A percentile compares a stretch with the other conserved stretches of the same genome.
Evolutionary conservation across 2,329 filamentous ascomycete genomes (phyloP).

Genomic region (Trichoderma atroviride): DNA sequence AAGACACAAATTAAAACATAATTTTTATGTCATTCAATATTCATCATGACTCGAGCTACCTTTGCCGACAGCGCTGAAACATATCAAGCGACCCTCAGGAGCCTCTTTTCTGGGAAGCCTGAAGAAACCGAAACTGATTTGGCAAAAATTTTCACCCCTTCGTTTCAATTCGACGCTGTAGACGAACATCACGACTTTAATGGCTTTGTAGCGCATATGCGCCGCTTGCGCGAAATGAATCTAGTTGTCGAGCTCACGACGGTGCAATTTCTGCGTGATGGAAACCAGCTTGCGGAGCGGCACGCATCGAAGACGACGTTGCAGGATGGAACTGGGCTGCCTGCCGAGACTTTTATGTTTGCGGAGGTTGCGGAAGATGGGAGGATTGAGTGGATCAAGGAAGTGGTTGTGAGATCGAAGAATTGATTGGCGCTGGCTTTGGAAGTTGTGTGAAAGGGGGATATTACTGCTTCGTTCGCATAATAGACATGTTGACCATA

Average conservation of each 20-base stretch:
- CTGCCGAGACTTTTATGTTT: constrained; percentile 27
- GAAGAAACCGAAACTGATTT: constrained; percentile 25
- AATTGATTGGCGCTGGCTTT: neutral
- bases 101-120: constrained; percentile 25
- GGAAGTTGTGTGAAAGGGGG: neutral
- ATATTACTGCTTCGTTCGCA: neutral
- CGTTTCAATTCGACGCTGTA: constrained; percentile 11
- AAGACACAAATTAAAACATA: no score
- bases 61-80: constrained; percentile 25
- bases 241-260: constrained; percentile 23
- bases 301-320: constrained; percentile 17
- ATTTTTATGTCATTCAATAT: neutral
- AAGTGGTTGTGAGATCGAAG: constrained; percentile 10
- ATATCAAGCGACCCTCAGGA: constrained; percentile 24
- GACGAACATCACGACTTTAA: constrained; percentile 18
- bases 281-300: constrained; percentile 23
- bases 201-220: constrained; percentile 26
- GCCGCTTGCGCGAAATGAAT: constrained; percentile 23
- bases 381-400: constrained; percentile 22
- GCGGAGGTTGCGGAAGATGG: constrained; percentile 25
- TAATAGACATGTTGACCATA: neutral
- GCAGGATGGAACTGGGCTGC: constrained; percentile 14
- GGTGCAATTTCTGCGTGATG: constrained; percentile 25
- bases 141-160: constrained; percentile 16
- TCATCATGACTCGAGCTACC: constrained; percentile 6